Evolutionary conservation across 768 basidiomycete genomes (phyloP), one percentile per base, ranked within the genome.

Genomic region (Suillus brevipes): DNA sequence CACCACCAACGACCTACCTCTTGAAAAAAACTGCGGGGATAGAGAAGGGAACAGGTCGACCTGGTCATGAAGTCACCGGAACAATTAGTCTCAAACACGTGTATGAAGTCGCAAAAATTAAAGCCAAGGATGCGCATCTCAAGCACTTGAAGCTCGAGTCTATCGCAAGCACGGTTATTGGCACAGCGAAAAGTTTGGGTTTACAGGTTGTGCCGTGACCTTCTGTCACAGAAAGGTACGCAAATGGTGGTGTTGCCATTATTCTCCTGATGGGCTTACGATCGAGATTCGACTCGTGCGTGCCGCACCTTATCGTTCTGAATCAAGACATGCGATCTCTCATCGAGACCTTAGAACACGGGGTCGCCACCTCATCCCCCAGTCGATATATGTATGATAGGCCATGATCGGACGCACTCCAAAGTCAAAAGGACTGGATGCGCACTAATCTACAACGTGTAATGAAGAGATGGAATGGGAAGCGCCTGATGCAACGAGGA

Each of bases 31-130:
- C 91, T 47, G 89, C 94, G 50, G 91, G 91, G 16, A 87, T 98
- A 72, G 92, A 94, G 73, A 95, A 95, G 79, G 97, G 95, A 18
- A 87, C 93, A 56, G 92, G 87, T 52, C 87, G 88, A 73, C 89
- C 93, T 71, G 88, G 94, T 64, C 86, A 91, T 79, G 89, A 92
- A 72, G 81, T 84, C 65, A 82, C 87, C 66, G 94, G 90, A 59
- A 94, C 91, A 55, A 84, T 99, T 76, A 92, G 87, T 74, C 84
- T 99, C 72, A 99, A 99, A 83, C 96, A 98, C 83, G 86, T 99
- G 75, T 98, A 95, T 78, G 97, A 99, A 83, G 97, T 99, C 75
- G 94, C 97, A 43, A 97, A 93, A 84, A 92, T 99, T 78, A 99
- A 99, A 82, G 85, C 87, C 61, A 87, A 84, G 73, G 97, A 99